These are phyloP conservation scores for Bolboschoenoplectus hybrid DNA, from an alignment of 202 grass and related monocot genomes.

Conservation along the genomic window DNA sequence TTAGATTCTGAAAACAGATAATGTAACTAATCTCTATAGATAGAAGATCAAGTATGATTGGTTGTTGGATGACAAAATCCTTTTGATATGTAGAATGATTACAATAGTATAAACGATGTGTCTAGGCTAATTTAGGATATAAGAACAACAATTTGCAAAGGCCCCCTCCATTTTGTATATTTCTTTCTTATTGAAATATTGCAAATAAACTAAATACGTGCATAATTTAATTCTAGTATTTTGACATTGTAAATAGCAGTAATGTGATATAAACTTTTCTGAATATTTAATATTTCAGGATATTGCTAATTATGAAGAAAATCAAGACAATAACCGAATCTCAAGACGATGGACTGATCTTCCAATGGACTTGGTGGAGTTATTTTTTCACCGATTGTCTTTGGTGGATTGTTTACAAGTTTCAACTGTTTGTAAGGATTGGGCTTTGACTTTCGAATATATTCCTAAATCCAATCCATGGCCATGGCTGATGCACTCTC, in stretches of 20 bases:
- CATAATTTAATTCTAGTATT: too few species aligned
- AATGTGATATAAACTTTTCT: too few species aligned
- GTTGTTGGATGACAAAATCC: neutral
- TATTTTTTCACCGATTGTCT: neutral
- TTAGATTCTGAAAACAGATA: neutral
- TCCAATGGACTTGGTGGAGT: slow-evolving; percentile 21
- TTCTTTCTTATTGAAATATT: too few species aligned
- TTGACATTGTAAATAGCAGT: too few species aligned
- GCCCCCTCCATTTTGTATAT: too few species aligned
- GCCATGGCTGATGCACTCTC: slow-evolving; percentile 18
- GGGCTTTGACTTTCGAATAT: neutral
- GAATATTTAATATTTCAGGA: neutral
- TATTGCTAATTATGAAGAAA: neutral
- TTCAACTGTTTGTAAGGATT: neutral
- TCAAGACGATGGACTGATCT: slow-evolving; percentile 11
- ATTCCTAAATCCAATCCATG: neutral
- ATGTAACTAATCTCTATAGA: neutral
- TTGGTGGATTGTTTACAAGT: neutral
- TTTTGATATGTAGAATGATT: neutral
- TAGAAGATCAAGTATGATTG: neutral
- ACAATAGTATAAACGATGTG: too few species aligned
- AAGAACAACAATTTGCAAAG: too few species aligned
- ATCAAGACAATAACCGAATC: neutral
- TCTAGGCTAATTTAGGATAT: too few species aligned
- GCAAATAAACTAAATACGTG: too few species aligned